phyloP scores from a whole-genome alignment of 129 eudicot species.

The Flaveria brownii region DNA sequence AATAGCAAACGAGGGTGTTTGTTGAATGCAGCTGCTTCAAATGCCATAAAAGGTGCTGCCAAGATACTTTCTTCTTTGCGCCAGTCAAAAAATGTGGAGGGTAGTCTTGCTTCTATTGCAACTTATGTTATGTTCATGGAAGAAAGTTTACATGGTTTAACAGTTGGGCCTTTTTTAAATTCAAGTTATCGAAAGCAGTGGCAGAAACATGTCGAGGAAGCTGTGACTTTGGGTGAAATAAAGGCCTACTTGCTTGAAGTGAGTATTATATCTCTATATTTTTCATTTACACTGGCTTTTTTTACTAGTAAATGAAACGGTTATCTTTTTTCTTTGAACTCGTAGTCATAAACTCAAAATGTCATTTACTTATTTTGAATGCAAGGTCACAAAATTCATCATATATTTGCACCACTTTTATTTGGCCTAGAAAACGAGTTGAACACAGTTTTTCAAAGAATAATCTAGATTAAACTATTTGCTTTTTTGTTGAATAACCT shows the following conservation, averaged over 20 bases:
- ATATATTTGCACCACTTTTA: not conserved
- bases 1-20: slow-evolving; percentile 83
- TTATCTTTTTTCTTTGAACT: not conserved
- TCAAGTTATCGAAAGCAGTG: slow-evolving; percentile 57
- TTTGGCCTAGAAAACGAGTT: not conserved
- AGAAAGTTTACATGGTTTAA: slow-evolving; percentile 77
- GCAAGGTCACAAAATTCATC: not conserved
- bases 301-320: not conserved
- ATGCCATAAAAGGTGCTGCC: slow-evolving; percentile 66
- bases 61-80: slow-evolving; percentile 55
- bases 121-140: slow-evolving; percentile 77
- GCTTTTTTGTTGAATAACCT: not conserved
- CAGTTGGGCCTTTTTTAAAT: slow-evolving; percentile 63
- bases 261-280: slow-evolving; percentile 27
- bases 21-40: slow-evolving; percentile 85
- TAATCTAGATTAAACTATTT: not conserved
- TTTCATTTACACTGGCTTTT: slow-evolving; percentile 9
- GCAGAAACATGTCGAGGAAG: slow-evolving; percentile 76
- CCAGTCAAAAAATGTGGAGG: slow-evolving; percentile 58
- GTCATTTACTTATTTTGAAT: not conserved
- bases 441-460: not conserved
- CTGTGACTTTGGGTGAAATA: slow-evolving; percentile 53
- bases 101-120: slow-evolving; percentile 67
- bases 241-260: slow-evolving; percentile 84
- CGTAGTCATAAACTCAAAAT: not conserved